phyloP scores from a whole-genome alignment of 2,329 filamentous ascomycete genomes.

The Cercospora sesami region DNA sequence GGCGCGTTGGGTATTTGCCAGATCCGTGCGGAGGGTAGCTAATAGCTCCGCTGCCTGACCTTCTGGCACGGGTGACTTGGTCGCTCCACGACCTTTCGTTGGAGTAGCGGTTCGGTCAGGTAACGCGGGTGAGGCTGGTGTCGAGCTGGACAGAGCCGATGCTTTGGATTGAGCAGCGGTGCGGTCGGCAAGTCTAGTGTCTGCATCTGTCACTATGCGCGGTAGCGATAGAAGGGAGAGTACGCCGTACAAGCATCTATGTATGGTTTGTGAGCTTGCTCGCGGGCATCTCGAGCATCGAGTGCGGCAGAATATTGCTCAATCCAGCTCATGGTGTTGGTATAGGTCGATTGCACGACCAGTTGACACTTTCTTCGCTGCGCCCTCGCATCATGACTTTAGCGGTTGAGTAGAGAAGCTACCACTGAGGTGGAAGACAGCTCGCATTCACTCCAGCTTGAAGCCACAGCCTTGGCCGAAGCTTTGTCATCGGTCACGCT shows the following conservation, averaged over 20 bases:
- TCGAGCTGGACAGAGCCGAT: slow-evolving; percentile 34
- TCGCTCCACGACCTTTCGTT: slow-evolving; percentile 27
- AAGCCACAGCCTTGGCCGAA: neutral
- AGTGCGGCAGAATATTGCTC: slow-evolving; percentile 78
- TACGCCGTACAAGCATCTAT: slow-evolving; percentile 71
- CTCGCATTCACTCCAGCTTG: slow-evolving; percentile 8
- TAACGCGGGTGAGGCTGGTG: slow-evolving; percentile 26
- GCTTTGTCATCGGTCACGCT: neutral
- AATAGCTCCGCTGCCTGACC: slow-evolving; percentile 58
- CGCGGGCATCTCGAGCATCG: slow-evolving; percentile 67
- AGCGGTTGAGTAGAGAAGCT: neutral
- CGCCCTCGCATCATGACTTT: neutral
- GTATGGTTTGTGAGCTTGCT: slow-evolving; percentile 64
- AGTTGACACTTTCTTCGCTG: neutral
- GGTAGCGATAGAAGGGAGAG: slow-evolving; percentile 1
- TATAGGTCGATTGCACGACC: neutral
- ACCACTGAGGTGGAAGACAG: neutral
- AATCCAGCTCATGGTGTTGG: slow-evolving; percentile 65
- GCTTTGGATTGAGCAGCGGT: slow-evolving; percentile 25
- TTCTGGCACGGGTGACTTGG: slow-evolving; percentile 51
- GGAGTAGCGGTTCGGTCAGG: slow-evolving; percentile 31
- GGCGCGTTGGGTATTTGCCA: slow-evolving; percentile 74
- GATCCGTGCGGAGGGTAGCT: slow-evolving; percentile 60
- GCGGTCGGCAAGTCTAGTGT: slow-evolving; percentile 51
- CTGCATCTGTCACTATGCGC: slow-evolving; percentile 30